Base-by-base conservation (phyloP, 2,329 filamentous ascomycete species). In the Decorospora gaudefroyi region DNA sequence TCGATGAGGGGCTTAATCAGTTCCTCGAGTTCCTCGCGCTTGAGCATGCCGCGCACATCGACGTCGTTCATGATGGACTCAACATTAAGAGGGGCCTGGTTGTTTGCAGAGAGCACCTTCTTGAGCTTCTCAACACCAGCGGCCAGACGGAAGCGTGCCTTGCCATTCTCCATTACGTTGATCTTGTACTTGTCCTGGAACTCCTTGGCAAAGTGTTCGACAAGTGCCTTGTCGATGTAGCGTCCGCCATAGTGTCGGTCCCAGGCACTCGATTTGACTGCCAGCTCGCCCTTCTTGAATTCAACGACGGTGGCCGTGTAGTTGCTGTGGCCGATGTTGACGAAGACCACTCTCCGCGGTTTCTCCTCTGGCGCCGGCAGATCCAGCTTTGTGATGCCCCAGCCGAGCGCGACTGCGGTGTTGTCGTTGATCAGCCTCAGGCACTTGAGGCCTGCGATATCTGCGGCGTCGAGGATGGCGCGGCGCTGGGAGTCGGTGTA, bases 181-280 rank as follows among this genome's bases (percentile, higher is more conserved):
- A 97, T 88, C 82, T 95, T 96, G 84, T 89, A 95, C 75, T 95
- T 96, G 74, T 90, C 88, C 78, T 93, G 89, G 82, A 97, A 99
- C 74, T 97, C 91, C 67, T 88, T 86, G 64, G 87, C 88, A 68
- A 99, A 90, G 77, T 97, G 92, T 70, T 97, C 90, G 46, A 96
- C 87, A 39, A 99, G 77, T 52, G 90, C 90, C 76, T 90, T 87
- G 81, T 99, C 95, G 70, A 99, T 95, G 78, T 97, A 88, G 67
- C 93, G 89, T 58, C 93, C 93, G 79, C 93, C 93, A 59, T 97
- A 95, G 78, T 97, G 91, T 64, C 90, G 87, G 74, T 99, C 93
- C 74, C 84, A 96, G 52, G 91, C 84, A 30, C 91, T 96, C 17
- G 89, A 80, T 81, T 96, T 92, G 74, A 99, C 90, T 53, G 88